phyloP scores from a whole-genome alignment of 176 grass and related monocot genomes.

The Olyra latifolia region DNA sequence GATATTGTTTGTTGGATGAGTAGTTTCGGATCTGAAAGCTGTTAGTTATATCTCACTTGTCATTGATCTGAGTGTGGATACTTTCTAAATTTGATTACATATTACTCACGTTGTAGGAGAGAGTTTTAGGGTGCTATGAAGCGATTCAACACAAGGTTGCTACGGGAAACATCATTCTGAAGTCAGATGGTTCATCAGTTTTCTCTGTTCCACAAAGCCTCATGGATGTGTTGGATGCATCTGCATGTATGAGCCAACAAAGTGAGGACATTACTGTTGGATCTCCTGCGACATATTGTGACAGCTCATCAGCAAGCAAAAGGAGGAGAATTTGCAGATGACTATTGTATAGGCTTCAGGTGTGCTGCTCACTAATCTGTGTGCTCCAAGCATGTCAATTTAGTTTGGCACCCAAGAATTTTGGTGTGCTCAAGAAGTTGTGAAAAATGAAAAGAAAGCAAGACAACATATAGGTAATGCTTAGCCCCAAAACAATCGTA shows the following conservation, averaged over 20 bases:
- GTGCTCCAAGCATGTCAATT: conserved; percentile 44
- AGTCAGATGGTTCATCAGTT: conserved; percentile 43
- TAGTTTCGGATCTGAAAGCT: not conserved
- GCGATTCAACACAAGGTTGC: conserved; percentile 69
- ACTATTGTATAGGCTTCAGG: conserved; percentile 28
- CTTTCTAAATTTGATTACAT: conserved; percentile 13
- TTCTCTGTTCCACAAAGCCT: conserved; percentile 72
- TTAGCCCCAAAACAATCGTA: conserved; percentile 23
- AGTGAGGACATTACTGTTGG: conserved; percentile 66
- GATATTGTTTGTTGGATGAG: not conserved
- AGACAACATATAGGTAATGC: conserved; percentile 38
- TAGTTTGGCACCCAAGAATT: conserved; percentile 42
- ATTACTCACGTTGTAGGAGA: conserved; percentile 50
- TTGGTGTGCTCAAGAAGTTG: conserved; percentile 46
- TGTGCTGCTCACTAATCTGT: conserved; percentile 44
- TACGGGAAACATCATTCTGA: conserved; percentile 45
- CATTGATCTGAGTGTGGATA: not conserved
- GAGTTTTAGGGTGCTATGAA: conserved; percentile 69
- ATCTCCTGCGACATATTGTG: conserved; percentile 52
- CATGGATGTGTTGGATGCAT: conserved; percentile 76
- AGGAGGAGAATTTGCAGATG: conserved; percentile 75
- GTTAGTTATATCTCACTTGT: not conserved
- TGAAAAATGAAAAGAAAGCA: conserved; percentile 18
- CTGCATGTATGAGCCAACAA: conserved; percentile 73
- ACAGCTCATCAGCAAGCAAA: conserved; percentile 63